Conservation (phyloP, 2,329 filamentous ascomycete species). For the Exophiala xenobiotica region DNA sequence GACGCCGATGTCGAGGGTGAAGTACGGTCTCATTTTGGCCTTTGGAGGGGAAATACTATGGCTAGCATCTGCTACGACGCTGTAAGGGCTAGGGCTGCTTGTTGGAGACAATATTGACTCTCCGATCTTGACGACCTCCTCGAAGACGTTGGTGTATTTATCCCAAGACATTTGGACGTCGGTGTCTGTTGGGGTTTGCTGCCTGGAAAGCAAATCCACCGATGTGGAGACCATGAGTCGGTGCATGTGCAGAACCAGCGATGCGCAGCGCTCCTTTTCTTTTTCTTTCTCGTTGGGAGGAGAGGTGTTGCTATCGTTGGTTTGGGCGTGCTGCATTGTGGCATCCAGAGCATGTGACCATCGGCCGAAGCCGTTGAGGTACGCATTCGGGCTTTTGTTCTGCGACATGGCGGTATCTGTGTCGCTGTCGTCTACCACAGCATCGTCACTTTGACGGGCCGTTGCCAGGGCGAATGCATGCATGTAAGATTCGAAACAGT, state of each 20-base stretch:
- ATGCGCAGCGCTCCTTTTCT: not conserved
- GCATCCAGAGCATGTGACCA: no score
- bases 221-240: not conserved
- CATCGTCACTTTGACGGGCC: not conserved
- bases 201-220: not conserved
- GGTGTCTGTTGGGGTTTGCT: not conserved
- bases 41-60: no score
- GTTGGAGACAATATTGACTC: slow-evolving; percentile 23
- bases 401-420: no score
- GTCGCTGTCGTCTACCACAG: no score
- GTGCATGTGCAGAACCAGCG: not conserved
- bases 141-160: slow-evolving; percentile 22
- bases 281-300: no score
- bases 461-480: not conserved
- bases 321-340: no score
- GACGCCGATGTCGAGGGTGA: slow-evolving; percentile 31
- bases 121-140: slow-evolving; percentile 25
- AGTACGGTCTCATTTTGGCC: slow-evolving; percentile 9
- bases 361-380: not conserved
- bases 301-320: no score
- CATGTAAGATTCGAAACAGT: not conserved
- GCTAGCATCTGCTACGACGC: no score
- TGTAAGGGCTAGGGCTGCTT: not conserved
- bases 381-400: no score
- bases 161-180: slow-evolving; percentile 25